Percentiles rank a stretch among this genome's conserved stretches.
Evolutionary conservation across 2,329 filamentous ascomycete species (phyloP).

Genomic region (Mariannaea sp.): DNA sequence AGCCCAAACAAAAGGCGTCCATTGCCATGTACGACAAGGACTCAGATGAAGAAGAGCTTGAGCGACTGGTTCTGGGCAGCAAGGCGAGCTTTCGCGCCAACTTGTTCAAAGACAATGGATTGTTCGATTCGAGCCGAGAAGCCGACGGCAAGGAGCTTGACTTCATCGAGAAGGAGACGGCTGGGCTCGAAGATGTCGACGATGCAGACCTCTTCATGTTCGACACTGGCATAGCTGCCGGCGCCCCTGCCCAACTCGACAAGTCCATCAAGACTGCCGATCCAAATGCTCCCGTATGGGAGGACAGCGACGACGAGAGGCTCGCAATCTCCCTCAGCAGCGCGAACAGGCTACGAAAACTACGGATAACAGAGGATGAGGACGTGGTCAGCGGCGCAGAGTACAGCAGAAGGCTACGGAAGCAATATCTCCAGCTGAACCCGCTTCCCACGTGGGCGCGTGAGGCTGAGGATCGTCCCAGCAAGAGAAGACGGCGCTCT

Average conservation of each 20-base stretch:
- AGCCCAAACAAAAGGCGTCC: constrained; percentile 38
- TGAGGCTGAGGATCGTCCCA: constrained; percentile 54
- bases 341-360: constrained; percentile 76
- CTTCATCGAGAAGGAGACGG: constrained; percentile 50
- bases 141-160: constrained; percentile 41
- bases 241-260: constrained; percentile 41
- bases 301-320: constrained; percentile 94
- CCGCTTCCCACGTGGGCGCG: constrained; percentile 65
- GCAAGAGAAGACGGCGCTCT: constrained; percentile 57
- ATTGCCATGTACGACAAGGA: constrained; percentile 66
- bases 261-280: constrained; percentile 36
- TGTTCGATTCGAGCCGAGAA: constrained; percentile 40
- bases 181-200: constrained; percentile 65
- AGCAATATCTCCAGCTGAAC: constrained; percentile 70
- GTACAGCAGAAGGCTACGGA: constrained; percentile 78
- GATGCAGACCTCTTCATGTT: constrained; percentile 87
- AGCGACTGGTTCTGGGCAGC: constrained; percentile 87
- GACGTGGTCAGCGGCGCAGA: constrained; percentile 86
- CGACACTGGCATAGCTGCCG: constrained; percentile 62
- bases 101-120: constrained; percentile 62
- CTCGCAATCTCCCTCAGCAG: constrained; percentile 81
- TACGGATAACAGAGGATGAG: constrained; percentile 79
- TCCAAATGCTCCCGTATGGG: constrained; percentile 70
- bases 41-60: constrained; percentile 81
- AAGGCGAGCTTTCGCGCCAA: constrained; percentile 78